Percentiles rank a stretch among this genome's conserved stretches.
Conservation (phyloP, 768 basidiomycete species). For the Termitomyces sp. region DNA sequence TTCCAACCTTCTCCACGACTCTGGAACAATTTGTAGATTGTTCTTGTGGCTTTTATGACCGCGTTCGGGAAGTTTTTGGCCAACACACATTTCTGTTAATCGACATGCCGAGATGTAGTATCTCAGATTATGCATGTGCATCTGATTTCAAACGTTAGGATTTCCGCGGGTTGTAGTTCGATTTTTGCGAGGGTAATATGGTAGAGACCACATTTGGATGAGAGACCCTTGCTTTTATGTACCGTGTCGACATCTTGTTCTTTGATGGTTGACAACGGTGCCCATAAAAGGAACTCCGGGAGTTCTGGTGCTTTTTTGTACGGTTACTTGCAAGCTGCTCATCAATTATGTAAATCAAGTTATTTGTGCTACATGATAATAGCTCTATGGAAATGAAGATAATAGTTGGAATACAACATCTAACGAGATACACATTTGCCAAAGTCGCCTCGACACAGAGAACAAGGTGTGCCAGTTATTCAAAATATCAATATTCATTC, state of each 20-base stretch:
- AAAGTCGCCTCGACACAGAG: not conserved
- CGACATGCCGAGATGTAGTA: constrained; percentile 40
- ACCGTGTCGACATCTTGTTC: not conserved
- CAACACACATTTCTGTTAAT: constrained; percentile 36
- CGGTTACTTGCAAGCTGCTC: not conserved
- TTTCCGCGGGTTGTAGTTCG: not conserved
- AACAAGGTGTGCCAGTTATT: not conserved
- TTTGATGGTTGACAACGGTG: not conserved
- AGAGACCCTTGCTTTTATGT: not conserved
- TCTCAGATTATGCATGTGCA: constrained; percentile 38
- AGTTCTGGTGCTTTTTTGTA: not conserved
- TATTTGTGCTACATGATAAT: not conserved
- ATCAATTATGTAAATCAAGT: not conserved
- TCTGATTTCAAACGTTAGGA: constrained; percentile 5
- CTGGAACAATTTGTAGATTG: constrained; percentile 35
- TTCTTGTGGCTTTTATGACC: constrained; percentile 45
- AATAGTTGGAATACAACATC: not conserved
- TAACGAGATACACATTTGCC: no score
- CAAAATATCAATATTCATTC: not conserved
- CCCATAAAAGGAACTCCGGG: not conserved
- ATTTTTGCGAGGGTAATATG: not conserved
- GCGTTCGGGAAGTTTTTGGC: constrained; percentile 26
- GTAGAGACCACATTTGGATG: not conserved
- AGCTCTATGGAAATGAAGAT: not conserved
- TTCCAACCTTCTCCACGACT: constrained; percentile 47